Conservation (phyloP, 2,329 filamentous ascomycete species). For the Stemphylium beticola region DNA sequence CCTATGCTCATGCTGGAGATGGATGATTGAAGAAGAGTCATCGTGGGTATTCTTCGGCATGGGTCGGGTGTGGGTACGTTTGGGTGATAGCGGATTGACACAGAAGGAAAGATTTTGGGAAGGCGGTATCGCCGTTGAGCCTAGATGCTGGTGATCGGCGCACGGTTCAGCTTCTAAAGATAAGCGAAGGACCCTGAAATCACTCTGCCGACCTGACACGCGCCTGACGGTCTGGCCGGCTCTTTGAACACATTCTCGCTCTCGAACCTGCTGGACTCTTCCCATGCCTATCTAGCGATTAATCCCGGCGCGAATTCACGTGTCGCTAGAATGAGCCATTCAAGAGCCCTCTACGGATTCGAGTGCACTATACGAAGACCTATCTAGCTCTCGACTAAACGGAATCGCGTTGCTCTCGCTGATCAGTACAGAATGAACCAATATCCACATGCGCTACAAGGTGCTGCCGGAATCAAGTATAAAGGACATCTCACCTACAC, state of each 20-base stretch:
- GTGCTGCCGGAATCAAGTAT: too few species aligned
- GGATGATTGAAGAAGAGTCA: slow-evolving; percentile 37
- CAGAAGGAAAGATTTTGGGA: slow-evolving; percentile 7
- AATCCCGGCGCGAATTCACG: too few species aligned
- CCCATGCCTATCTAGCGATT: too few species aligned
- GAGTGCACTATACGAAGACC: too few species aligned
- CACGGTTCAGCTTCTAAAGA: not conserved
- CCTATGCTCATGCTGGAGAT: slow-evolving; percentile 34
- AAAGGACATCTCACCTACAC: not conserved
- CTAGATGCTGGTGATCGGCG: slow-evolving; percentile 4
- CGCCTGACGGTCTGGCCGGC: not conserved
- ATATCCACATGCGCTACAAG: too few species aligned
- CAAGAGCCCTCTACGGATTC: too few species aligned
- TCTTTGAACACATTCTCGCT: not conserved
- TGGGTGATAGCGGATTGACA: slow-evolving; percentile 6
- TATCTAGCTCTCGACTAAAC: too few species aligned
- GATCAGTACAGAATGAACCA: too few species aligned
- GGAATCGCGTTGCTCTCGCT: too few species aligned
- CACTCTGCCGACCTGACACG: not conserved
- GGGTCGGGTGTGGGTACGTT: slow-evolving; percentile 5
- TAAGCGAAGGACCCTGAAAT: slow-evolving; percentile 4
- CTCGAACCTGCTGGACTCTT: too few species aligned
- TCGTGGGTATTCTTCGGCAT: slow-evolving; percentile 18
- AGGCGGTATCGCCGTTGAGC: not conserved
- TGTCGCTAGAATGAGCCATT: too few species aligned